These are phyloP conservation scores for Rhodocollybia butyracea DNA, from an alignment of 768 basidiomycete species.

Conservation along the genomic window DNA sequence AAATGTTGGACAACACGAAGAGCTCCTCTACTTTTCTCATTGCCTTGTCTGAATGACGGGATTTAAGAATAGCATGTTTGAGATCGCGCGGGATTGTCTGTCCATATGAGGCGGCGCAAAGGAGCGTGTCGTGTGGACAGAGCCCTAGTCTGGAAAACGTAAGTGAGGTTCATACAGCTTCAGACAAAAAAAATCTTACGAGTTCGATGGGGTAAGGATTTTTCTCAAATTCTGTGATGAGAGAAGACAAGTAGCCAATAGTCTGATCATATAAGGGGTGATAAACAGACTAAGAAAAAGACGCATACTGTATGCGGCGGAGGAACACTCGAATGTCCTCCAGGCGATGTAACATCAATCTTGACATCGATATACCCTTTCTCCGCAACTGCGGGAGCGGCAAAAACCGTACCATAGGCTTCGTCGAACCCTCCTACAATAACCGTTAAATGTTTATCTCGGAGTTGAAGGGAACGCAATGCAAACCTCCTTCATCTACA, in stretches of 20 bases:
- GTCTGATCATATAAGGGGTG: slow-evolving; percentile 23
- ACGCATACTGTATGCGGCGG: slow-evolving; percentile 51
- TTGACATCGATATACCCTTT: slow-evolving; percentile 46
- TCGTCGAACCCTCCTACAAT: slow-evolving; percentile 16
- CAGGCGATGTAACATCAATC: slow-evolving; percentile 45
- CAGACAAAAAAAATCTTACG: no score
- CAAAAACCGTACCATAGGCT: slow-evolving; percentile 34
- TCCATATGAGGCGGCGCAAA: slow-evolving; percentile 50
- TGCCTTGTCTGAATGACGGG: slow-evolving; percentile 32
- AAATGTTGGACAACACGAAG: slow-evolving; percentile 12
- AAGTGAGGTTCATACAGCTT: neutral
- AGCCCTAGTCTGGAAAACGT: slow-evolving; percentile 19
- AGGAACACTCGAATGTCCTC: slow-evolving; percentile 67
- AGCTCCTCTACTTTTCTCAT: slow-evolving; percentile 39
- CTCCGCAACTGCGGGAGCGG: slow-evolving; percentile 45
- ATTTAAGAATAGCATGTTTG: slow-evolving; percentile 28
- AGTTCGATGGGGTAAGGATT: slow-evolving; percentile 38
- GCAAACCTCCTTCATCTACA: slow-evolving; percentile 56
- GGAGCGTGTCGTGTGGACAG: slow-evolving; percentile 38
- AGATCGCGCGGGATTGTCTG: slow-evolving; percentile 36
- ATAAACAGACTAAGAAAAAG: slow-evolving; percentile 2
- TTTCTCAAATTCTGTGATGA: slow-evolving; percentile 47
- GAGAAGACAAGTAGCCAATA: slow-evolving; percentile 56
- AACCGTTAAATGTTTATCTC: no score
- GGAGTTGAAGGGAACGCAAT: neutral